Evolutionary conservation across 768 basidiomycete species (phyloP), one percentile per base, ranked within the genome.

Genomic region (Macrolepiota dolichaula): DNA sequence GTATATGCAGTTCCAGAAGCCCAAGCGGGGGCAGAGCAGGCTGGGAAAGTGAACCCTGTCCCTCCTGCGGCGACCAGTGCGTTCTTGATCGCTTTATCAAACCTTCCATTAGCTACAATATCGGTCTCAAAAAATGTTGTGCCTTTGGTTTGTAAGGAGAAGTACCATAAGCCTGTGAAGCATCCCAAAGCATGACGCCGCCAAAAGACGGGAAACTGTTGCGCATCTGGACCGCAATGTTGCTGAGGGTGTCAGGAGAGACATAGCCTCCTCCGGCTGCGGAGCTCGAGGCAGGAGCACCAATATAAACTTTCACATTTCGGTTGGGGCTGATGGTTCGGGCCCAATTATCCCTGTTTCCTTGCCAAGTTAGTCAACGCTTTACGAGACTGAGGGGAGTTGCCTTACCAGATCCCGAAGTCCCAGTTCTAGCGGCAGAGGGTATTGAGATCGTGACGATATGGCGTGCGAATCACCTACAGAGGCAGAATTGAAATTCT

Each of bases 21-120:
- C 66, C 72, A 89, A 0, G 83, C 78, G 17, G 84, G 75, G 10
- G 86, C 84, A 42, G 81, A 77, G 68, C 86, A 89, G 54, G 81
- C 64, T 15, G 86, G 85, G 71, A 78, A 88, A 2, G 81, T 83
- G 70, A 89, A 89, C 7, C 87, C 86, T 17, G 83, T 85, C n/a
- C 86, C 85, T 51, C 87, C 86, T 37, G 86, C 83, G 13, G 82
- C 81, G 13, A 73, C 70, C 38, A 89, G 75, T 27, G 82, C 78
- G 61, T 81, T 79, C 73, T 90, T 89, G 62, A 88, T 82, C 5
- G 79, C 82, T 15, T 79, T 68, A 66, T 88, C 85, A 64, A 80
- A 89, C 29, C 83, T 80, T 60, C 76, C 72, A 67, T 89, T 89
- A 29, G 76, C 87, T 82, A 47, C 4, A 51, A 35, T 29, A 6